A percentile compares a stretch with the other conserved stretches of the same genome.
These are phyloP conservation scores for Ceratobasidium sp. DNA, from an alignment of 1,284 basidiomycete species.

Conservation along the genomic window DNA sequence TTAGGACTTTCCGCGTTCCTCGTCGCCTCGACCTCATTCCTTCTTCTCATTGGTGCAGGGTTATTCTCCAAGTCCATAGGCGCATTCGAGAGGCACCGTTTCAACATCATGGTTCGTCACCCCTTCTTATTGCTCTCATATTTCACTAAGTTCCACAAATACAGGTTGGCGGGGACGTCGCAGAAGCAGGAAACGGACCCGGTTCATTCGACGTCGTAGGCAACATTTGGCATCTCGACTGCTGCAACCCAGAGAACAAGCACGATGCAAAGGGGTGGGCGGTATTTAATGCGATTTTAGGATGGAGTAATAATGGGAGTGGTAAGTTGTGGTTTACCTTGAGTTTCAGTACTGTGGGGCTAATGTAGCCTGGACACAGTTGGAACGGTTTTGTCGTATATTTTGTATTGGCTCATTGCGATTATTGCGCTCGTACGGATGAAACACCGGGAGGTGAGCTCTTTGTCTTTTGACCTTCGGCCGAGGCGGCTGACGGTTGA, in stretches of 20 bases:
- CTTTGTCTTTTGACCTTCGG: not conserved
- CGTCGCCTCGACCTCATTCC: constrained; percentile 86
- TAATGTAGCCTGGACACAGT: constrained; percentile 63
- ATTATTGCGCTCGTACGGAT: constrained; percentile 73
- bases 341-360: constrained; percentile 50
- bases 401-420: constrained; percentile 85
- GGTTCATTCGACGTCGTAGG: constrained; percentile 76
- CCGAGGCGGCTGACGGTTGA: not conserved
- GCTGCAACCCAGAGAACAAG: constrained; percentile 80
- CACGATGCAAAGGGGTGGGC: constrained; percentile 72
- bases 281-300: constrained; percentile 81
- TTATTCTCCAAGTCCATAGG: constrained; percentile 82
- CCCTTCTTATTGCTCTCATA: constrained; percentile 7
- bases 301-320: constrained; percentile 80
- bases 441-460: constrained; percentile 73
- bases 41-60: constrained; percentile 92
- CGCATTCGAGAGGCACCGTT: constrained; percentile 77
- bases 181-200: constrained; percentile 58
- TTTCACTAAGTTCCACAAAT: not conserved
- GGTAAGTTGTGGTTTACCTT: constrained; percentile 55
- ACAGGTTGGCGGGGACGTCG: constrained; percentile 37
- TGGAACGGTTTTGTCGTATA: constrained; percentile 78
- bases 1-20: constrained; percentile 84
- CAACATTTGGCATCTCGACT: constrained; percentile 89
- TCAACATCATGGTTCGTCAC: constrained; percentile 63